Evolutionary conservation across 2,329 filamentous ascomycete species (phyloP).

Genomic region (Pyricularia pennisetigena): DNA sequence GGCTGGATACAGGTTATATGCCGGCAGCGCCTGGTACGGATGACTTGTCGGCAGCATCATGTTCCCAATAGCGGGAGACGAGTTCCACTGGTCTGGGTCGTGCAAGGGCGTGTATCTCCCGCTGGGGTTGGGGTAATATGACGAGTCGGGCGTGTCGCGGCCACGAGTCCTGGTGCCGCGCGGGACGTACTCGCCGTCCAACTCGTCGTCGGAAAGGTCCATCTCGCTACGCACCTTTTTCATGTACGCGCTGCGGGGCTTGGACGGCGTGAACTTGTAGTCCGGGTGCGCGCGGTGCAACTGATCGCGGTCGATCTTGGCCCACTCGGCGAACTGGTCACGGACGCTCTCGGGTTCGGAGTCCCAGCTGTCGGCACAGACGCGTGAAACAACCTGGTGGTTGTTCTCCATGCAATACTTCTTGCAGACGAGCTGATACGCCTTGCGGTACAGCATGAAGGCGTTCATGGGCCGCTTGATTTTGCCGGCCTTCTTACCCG

Average conservation of each 20-base stretch:
- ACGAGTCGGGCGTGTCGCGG: not conserved
- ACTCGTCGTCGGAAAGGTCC: slow-evolving; percentile 30
- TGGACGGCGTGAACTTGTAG: slow-evolving; percentile 91
- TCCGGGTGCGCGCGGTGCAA: slow-evolving; percentile 77
- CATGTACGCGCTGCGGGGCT: slow-evolving; percentile 35
- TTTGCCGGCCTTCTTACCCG: slow-evolving; percentile 56
- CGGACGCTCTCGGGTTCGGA: slow-evolving; percentile 66
- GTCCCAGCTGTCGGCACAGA: slow-evolving; percentile 82
- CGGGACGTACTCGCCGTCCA: slow-evolving; percentile 17
- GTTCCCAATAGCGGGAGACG: not conserved
- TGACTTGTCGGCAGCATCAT: not conserved
- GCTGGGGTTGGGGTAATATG: not conserved
- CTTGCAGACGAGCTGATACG: slow-evolving; percentile 81
- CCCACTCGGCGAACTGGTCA: slow-evolving; percentile 67
- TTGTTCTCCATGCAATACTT: slow-evolving; percentile 76
- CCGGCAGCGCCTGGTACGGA: not conserved
- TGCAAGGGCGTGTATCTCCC: not conserved
- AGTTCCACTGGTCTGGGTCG: not conserved
- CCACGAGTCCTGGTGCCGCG: slow-evolving; percentile 6
- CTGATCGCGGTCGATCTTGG: slow-evolving; percentile 72
- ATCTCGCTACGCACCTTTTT: slow-evolving; percentile 28
- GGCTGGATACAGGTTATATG: not conserved
- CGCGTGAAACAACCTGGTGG: slow-evolving; percentile 81
- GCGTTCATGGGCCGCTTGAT: slow-evolving; percentile 93
- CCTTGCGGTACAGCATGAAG: slow-evolving; percentile 95